These are phyloP conservation scores for Adansonia madagascariensis DNA, from an alignment of 441 rosid genomes.

Conservation along the genomic window DNA sequence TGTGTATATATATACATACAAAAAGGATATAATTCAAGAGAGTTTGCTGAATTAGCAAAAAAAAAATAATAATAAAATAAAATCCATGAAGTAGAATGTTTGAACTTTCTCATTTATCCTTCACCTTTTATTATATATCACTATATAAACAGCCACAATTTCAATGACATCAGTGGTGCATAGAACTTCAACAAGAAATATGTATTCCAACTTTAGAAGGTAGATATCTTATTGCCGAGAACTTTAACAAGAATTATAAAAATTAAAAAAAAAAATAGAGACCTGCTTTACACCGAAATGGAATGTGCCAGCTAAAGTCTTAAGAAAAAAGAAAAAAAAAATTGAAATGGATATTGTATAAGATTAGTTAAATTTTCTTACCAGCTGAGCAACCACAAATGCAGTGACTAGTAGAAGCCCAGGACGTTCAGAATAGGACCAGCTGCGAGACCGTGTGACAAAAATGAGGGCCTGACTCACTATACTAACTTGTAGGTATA, in stretches of 20 bases:
- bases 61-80: neutral
- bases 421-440: slow-evolving; percentile 82
- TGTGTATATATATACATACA: too few species aligned
- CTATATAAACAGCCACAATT: neutral
- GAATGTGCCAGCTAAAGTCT: neutral
- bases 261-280: too few species aligned
- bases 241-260: too few species aligned
- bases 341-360: neutral
- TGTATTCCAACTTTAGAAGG: neutral
- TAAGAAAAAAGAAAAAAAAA: neutral
- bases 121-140: neutral
- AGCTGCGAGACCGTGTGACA: slow-evolving; percentile 87
- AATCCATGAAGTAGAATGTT: neutral
- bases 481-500: slow-evolving; percentile 88
- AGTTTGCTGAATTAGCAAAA: neutral
- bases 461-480: slow-evolving; percentile 88
- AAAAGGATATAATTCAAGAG: neutral
- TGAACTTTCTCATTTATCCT: neutral
- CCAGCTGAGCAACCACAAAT: slow-evolving; percentile 77
- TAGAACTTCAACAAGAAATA: neutral
- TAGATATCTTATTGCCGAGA: neutral
- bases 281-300: too few species aligned
- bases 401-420: slow-evolving; percentile 66
- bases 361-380: slow-evolving; percentile 30
- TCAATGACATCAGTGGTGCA: neutral